Evolutionary conservation across 495 filamentous ascomycete species (phyloP), one percentile per base, ranked within the genome.

Genomic region (Aspergillus nidulans): DNA sequence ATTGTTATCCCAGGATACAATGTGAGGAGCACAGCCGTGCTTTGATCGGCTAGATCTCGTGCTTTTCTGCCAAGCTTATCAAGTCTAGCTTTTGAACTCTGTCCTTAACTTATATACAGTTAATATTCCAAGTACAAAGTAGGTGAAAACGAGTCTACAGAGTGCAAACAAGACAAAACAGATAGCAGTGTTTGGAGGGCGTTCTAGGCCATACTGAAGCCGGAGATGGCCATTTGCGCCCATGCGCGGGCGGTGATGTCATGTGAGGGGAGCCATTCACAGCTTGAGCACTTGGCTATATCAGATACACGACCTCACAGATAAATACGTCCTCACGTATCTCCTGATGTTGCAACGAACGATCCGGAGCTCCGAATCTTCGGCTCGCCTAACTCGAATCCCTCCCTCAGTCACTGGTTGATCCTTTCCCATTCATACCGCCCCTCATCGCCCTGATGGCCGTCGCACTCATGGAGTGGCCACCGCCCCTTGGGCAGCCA

Each of bases 191-290:
- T 34, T 28, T 34, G 8, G 30, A 34, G 9, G 30, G 15, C 40
- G 16, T 4, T 21, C 16, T 43, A 20, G 40, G 20, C 20, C 38
- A 24, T 20, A 20, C 2, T 21, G 18, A 24, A 9, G 10, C 42
- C 20, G 21, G 30, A 36, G 46, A 9, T 18, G 36, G 46, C 28
- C 16, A 49, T 36, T 20, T 23, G 32, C 30, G 18, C 2, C 30
- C 30, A 34, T 34, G 9, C 26, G 8, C 13, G n/a, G 23, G n/a
- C 18, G 53, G 45, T 56, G 53, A 56, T 56, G 53, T 56, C 53
- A 56, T 56, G 16, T 36, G 36, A 49, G 38, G 45, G 53, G 53
- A 48, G 25, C 52, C 52, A 55, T 30, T 55, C 38, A 39, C 32
- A 55, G 30, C 40, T 43, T 24, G 49, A 20, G 42, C 52, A 26